Evolutionary conservation across 139 green algal species (phyloP), one percentile per base, ranked within the genome.

Genomic region (Chlamydomonas sp.): DNA sequence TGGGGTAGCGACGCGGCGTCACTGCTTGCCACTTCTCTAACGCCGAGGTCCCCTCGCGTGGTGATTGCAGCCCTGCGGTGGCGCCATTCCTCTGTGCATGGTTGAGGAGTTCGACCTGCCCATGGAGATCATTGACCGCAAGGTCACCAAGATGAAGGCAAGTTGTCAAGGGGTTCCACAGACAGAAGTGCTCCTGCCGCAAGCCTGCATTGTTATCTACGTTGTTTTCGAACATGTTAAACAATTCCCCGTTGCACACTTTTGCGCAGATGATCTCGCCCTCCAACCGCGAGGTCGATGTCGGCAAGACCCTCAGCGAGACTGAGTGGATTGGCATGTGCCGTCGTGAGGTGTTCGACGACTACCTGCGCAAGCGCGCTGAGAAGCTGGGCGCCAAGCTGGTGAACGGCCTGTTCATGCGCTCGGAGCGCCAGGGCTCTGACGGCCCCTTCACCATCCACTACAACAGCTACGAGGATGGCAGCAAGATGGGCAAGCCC

Each of bases 301-400:
- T 99, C 2, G 98, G 98, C 86, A 98, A 98, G 95, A 99, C 98
- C 0, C 96, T 99, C 63, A 96, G 92, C 87, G 96, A 99, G 84
- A 97, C 95, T 63, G 98, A 99, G 94, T 99, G 98, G 95, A 99
- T 99, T 85, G 98, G 98, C 87, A 99, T 99, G 97, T 98, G 95
- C 95, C 95, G 97, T 72, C 95, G 97, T 68, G 96, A 98, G 93
- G 95, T 99, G 10, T 94, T 99, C 77, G 98, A 99, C 87, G 95
- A 97, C 80, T 99, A 95, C 96, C 95, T 99, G 89, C 94, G 98
- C 87, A 95, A 99, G 77, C 97, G 98, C 64, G 98, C 98, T 16
- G 71, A 94, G 71, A 88, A 95, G 77, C 90, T 96, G 61, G 98
- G 98, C 76, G 95, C 98, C 78, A 98, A 94, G 73, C 77, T 99